Conservation (phyloP, 768 basidiomycete species). For the Calocybe cyanea region DNA sequence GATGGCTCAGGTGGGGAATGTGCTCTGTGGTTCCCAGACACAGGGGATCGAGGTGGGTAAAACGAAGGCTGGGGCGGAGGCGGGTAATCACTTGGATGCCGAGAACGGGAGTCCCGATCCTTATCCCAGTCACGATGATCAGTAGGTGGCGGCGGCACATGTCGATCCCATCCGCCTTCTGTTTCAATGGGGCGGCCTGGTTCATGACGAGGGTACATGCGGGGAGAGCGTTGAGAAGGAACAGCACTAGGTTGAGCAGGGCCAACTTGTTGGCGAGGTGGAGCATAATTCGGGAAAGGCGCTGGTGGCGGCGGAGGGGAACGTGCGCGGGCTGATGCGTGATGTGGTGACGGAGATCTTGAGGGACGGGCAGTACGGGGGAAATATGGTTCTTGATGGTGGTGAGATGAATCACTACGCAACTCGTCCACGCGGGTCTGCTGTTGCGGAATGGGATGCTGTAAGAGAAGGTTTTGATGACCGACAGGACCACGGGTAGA, state of each 20-base stretch:
- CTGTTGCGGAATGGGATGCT: conserved; percentile 65
- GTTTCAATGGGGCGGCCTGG: conserved; percentile 41
- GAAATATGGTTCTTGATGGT: conserved; percentile 57
- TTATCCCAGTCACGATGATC: conserved; percentile 55
- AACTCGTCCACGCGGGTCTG: conserved; percentile 50
- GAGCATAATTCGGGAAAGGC: conserved; percentile 44
- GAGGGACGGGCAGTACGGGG: conserved; percentile 47
- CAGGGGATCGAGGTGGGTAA: conserved; percentile 41
- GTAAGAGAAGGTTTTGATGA: conserved; percentile 55
- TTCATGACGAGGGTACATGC: conserved; percentile 50
- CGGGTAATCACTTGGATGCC: conserved; percentile 39
- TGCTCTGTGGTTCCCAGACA: conserved; percentile 28
- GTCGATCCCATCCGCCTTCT: conserved; percentile 61
- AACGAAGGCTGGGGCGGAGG: conserved; percentile 29
- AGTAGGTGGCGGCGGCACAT: conserved; percentile 34
- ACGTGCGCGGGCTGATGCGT: conserved; percentile 40
- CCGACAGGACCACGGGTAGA: conserved; percentile 50
- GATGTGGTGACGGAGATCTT: conserved; percentile 58
- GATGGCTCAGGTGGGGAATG: conserved; percentile 60
- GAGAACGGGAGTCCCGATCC: conserved; percentile 37
- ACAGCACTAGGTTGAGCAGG: conserved; percentile 44
- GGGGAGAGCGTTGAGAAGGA: conserved; percentile 57
- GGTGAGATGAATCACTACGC: conserved; percentile 38
- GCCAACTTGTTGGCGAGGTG: conserved; percentile 44
- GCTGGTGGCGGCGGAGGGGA: conserved; percentile 53